phyloP scores from a whole-genome alignment of 495 filamentous ascomycete species.

The Saxophila tyrrhenica region DNA sequence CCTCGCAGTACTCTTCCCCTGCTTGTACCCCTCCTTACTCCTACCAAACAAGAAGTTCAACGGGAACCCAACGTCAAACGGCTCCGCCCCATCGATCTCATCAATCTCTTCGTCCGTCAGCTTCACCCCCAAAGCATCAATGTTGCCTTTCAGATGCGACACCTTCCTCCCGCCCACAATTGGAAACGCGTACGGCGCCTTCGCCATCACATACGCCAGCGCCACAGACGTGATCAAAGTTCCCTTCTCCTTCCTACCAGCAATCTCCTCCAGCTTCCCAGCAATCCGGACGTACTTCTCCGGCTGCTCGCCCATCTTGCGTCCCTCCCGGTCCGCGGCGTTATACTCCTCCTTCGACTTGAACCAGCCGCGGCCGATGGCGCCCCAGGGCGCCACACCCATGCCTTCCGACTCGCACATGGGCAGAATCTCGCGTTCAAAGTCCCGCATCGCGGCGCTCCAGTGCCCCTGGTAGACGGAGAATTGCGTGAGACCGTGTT shows the following conservation, averaged over 20 bases:
- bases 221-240: slow-evolving; percentile 39
- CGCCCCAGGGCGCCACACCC: slow-evolving; percentile 53
- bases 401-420: slow-evolving; percentile 46
- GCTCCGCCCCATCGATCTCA: slow-evolving; percentile 50
- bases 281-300: slow-evolving; percentile 33
- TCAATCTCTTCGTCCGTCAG: slow-evolving; percentile 50
- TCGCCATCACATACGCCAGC: slow-evolving; percentile 62
- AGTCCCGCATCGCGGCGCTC: slow-evolving; percentile 20
- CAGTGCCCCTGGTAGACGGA: slow-evolving; percentile 24
- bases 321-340: slow-evolving; percentile 20
- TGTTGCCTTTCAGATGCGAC: slow-evolving; percentile 56
- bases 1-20: neutral
- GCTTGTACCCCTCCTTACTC: slow-evolving; percentile 4
- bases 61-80: slow-evolving; percentile 57
- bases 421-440: slow-evolving; percentile 24
- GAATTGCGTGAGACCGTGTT: slow-evolving; percentile 21
- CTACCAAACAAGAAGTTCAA: slow-evolving; percentile 14
- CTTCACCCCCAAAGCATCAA: slow-evolving; percentile 49
- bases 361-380: slow-evolving; percentile 53
- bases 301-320: slow-evolving; percentile 31
- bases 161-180: slow-evolving; percentile 58
- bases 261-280: slow-evolving; percentile 46
- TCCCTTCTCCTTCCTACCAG: slow-evolving; percentile 37
- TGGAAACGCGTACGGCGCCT: slow-evolving; percentile 66
- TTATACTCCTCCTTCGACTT: slow-evolving; percentile 35